phyloP scores from a whole-genome alignment of 2,329 filamentous ascomycete species.

The Aspergillus spinulosporus region DNA sequence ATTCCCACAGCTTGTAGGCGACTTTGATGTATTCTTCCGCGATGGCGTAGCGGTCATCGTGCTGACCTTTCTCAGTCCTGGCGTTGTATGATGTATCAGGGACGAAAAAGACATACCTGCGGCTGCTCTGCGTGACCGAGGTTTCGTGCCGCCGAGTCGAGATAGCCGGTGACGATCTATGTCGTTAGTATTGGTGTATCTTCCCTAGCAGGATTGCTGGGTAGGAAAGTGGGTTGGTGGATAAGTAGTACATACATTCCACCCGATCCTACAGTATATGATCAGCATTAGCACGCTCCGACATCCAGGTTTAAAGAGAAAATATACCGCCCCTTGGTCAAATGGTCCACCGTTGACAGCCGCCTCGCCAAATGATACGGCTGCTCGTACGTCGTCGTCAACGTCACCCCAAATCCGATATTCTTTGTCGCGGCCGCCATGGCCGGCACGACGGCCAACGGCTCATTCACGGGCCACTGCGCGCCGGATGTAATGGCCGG shows the following conservation, averaged over 20 bases:
- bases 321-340: constrained; percentile 60
- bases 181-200: no score
- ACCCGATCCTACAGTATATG: constrained; percentile 48
- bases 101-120: constrained; percentile 24
- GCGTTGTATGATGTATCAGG: not conserved
- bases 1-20: constrained; percentile 67
- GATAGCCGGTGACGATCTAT: constrained; percentile 66
- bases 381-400: constrained; percentile 68
- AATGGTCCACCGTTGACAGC: constrained; percentile 67
- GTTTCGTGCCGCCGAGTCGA: constrained; percentile 66
- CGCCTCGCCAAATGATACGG: constrained; percentile 66
- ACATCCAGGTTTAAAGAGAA: no score
- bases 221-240: no score
- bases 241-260: constrained; percentile 48
- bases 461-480: constrained; percentile 72
- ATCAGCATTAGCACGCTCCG: not conserved
- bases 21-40: constrained; percentile 66
- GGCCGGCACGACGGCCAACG: constrained; percentile 61
- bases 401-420: constrained; percentile 68
- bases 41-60: constrained; percentile 66
- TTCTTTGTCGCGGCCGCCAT: constrained; percentile 68
- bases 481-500: constrained; percentile 63
- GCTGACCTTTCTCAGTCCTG: constrained; percentile 37
- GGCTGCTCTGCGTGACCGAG: constrained; percentile 59
- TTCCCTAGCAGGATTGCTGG: no score